Percentiles rank a stretch among this genome's conserved stretches.
phyloP scores from a whole-genome alignment of 208 protist genomes.

The Trypanosoma melophagium region DNA sequence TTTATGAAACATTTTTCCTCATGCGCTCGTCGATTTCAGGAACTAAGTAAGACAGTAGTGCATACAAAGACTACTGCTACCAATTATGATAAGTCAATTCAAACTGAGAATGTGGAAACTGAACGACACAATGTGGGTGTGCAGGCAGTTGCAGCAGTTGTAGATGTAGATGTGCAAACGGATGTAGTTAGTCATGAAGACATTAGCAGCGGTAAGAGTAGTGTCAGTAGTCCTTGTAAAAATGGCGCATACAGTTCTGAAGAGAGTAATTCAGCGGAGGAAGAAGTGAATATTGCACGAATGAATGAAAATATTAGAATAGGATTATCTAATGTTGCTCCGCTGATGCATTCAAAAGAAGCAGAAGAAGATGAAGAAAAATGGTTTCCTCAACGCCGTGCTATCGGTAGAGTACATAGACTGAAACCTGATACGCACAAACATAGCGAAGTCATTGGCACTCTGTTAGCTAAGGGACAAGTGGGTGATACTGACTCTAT shows the following conservation, averaged over 20 bases:
- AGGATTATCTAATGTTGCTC: too few relatives aligned
- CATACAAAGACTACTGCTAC: not conserved
- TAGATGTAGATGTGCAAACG: too few relatives aligned
- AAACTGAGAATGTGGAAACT: not conserved
- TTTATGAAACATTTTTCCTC: constrained; percentile 41
- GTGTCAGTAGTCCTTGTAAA: too few relatives aligned
- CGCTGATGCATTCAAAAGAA: not conserved
- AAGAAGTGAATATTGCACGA: too few relatives aligned
- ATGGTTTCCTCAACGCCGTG: not conserved
- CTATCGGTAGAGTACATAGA: constrained; percentile 9
- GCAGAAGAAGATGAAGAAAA: not conserved
- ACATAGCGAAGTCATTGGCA: constrained; percentile 10
- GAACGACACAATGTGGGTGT: not conserved
- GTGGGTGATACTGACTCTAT: constrained; percentile 28
- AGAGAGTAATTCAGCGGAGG: too few relatives aligned
- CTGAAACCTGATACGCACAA: constrained; percentile 10
- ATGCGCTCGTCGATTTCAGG: constrained; percentile 19
- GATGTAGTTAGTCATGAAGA: too few relatives aligned
- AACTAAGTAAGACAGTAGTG: constrained; percentile 1
- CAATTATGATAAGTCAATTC: not conserved
- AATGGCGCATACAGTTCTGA: too few relatives aligned
- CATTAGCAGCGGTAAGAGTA: too few relatives aligned
- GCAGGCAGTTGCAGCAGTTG: not conserved
- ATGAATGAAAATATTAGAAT: too few relatives aligned
- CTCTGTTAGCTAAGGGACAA: constrained; percentile 1